phyloP scores from a whole-genome alignment of 2,329 filamentous ascomycete species.

The Cladosporium sp. region DNA sequence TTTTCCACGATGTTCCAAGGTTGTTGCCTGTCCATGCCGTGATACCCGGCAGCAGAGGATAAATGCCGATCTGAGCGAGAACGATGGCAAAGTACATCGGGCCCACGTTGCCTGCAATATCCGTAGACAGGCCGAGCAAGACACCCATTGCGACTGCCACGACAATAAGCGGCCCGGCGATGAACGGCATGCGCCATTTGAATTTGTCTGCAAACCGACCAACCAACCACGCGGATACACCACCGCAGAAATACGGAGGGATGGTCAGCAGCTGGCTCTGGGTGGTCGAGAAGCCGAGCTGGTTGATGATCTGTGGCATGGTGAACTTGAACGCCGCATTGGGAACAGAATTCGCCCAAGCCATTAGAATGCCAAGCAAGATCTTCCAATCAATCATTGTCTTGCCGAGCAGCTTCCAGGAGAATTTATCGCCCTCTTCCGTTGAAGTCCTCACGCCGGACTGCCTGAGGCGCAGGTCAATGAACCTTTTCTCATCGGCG shows the following conservation, averaged over 20 bases:
- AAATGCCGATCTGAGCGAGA: conserved; percentile 26
- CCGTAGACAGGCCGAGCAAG: conserved; percentile 20
- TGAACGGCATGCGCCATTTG: conserved; percentile 30
- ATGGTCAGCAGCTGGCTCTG: conserved; percentile 25
- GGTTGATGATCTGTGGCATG: conserved; percentile 48
- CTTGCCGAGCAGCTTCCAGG: conserved; percentile 37
- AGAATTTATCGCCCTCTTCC: conserved; percentile 22
- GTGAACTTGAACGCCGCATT: conserved; percentile 34
- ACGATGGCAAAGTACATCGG: conserved; percentile 27
- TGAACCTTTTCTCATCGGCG: conserved; percentile 60
- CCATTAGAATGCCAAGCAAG: conserved; percentile 7
- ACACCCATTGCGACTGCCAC: conserved; percentile 23
- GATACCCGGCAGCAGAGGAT: conserved; percentile 27
- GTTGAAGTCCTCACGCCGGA: conserved; percentile 36
- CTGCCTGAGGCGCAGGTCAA: conserved; percentile 62
- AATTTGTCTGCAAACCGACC: conserved; percentile 29
- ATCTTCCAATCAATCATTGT: conserved; percentile 19
- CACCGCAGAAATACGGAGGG: conserved; percentile 28
- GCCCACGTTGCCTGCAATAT: conserved; percentile 9
- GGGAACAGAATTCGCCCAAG: conserved; percentile 23
- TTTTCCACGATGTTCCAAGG: conserved; percentile 29
- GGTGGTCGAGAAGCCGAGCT: conserved; percentile 21
- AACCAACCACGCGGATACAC: conserved; percentile 26
- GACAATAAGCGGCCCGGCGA: conserved; percentile 17
- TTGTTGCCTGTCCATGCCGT: conserved; percentile 31